These are phyloP conservation scores for Lichtheimia ornata DNA, from an alignment of 371 early-diverging fungal species.

Conservation along the genomic window DNA sequence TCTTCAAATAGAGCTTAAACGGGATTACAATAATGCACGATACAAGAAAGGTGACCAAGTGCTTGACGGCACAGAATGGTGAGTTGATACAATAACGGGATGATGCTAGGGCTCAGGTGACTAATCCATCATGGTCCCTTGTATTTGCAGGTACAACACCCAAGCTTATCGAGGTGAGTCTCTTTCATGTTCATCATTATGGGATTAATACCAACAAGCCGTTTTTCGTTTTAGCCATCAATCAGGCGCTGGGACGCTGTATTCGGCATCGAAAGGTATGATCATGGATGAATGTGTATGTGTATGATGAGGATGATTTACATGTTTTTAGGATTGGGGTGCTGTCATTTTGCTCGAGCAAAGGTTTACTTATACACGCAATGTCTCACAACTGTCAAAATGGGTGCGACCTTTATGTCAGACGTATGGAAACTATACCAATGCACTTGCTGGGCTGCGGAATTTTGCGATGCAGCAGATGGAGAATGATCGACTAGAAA, in stretches of 20 bases:
- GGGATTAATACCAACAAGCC: not conserved
- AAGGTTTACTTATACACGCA: conserved; percentile 43
- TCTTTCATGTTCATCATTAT: not conserved
- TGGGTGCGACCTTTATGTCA: conserved; percentile 63
- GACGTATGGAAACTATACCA: conserved; percentile 27
- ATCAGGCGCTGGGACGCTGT: conserved; percentile 94
- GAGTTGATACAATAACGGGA: not conserved
- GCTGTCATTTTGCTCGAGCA: conserved; percentile 70
- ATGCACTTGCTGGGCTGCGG: conserved; percentile 32
- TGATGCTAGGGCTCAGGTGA: not conserved
- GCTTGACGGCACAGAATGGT: conserved; percentile 35
- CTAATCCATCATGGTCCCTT: not conserved
- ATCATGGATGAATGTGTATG: conserved; percentile 10
- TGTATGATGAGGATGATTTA: not conserved
- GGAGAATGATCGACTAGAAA: not conserved
- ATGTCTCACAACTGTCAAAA: conserved; percentile 60
- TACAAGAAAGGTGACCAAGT: conserved; percentile 10
- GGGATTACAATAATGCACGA: conserved; percentile 38
- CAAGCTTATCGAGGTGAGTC: conserved; percentile 76
- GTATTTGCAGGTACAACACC: conserved; percentile 68
- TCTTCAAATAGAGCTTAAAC: conserved; percentile 38
- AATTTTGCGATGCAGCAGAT: not conserved
- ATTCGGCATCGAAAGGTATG: conserved; percentile 85
- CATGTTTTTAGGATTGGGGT: conserved; percentile 37
- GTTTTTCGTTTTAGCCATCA: conserved; percentile 63